Base-by-base conservation (phyloP, 306 rosid species). In the Lablab purpureus region DNA sequence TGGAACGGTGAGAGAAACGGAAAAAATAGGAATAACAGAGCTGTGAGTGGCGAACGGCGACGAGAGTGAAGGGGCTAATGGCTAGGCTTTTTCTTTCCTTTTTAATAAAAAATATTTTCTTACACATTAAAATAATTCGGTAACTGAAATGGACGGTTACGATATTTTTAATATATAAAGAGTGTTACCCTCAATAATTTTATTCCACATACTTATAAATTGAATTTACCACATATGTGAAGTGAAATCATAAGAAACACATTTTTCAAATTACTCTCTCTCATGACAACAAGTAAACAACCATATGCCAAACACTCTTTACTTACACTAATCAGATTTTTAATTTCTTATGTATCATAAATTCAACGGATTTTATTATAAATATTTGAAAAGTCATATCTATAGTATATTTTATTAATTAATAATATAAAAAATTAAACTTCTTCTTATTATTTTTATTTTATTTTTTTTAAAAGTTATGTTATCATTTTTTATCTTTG, bases 101-200 rank as follows among this genome's bases (percentile, higher is more conserved):
- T 58, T 41, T 74, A 32, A 30, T 21, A 43, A 69, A 14, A 52
- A 32, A 15, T 21, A 34, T 19, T 73, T 0, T 49, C 30, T n/a
- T 2, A 30, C 8, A 12, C 19, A 3, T 71, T 51, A 11, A 51
- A 71, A 71, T 2, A 15, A 4, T 8, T 32, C 51, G 3, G 36
- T 36, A 19, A 73, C 54, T 55, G 67, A 73, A 55, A 37, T 37
- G 10, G 67, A 71, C 76, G 6, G 76, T 71, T 50, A 70, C 10
- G 0, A 71, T 13, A 47, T 17, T 13, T 55, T 23, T 55, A 10
- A 55, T 22, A 9, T 13, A 28, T 0, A 64, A 36, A 18, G 9
- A 0, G 28, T 34, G 14, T 63, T 63, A 64, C 11, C 1, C 10
- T 66, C 9, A 6, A 37, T 40, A 37, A 18, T 51, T n/a, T 36